Conservation (phyloP, 2,329 filamentous ascomycete species). For the Alternaria solani region DNA sequence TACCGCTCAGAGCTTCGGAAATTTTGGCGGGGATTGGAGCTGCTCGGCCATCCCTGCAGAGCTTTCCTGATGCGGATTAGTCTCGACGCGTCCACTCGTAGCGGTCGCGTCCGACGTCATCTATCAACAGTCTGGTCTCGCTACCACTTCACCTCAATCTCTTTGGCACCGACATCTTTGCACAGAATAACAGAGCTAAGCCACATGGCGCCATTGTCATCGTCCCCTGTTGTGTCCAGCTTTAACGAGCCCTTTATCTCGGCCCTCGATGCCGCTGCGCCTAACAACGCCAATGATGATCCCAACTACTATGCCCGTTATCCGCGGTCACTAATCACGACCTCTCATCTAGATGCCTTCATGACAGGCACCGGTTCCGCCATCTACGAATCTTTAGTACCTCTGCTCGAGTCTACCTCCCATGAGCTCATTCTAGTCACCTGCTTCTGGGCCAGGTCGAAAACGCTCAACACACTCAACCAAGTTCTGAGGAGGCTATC, state of each 20-base stretch:
- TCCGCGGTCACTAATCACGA: conserved; percentile 46
- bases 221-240: conserved; percentile 12
- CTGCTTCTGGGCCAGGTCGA: conserved; percentile 80
- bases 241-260: conserved; percentile 42
- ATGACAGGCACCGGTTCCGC: conserved; percentile 56
- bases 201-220: conserved; percentile 14
- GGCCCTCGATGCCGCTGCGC: conserved; percentile 33
- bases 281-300: conserved; percentile 37
- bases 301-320: conserved; percentile 53
- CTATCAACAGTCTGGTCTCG: conserved; percentile 18
- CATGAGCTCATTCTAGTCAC: conserved; percentile 78
- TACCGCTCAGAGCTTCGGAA: conserved; percentile 28
- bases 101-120: conserved; percentile 35
- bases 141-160: not conserved
- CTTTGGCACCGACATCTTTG: not conserved
- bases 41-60: conserved; percentile 20
- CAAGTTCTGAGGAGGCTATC: conserved; percentile 69
- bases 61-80: conserved; percentile 23
- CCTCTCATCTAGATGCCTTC: conserved; percentile 48
- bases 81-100: conserved; percentile 14
- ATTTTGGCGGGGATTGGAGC: conserved; percentile 40
- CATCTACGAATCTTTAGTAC: conserved; percentile 61
- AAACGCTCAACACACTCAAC: conserved; percentile 65
- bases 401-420: conserved; percentile 67
- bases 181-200: not conserved